Base-by-base conservation (phyloP, 2,329 filamentous ascomycete species). In the Penicillium corylophilum region DNA sequence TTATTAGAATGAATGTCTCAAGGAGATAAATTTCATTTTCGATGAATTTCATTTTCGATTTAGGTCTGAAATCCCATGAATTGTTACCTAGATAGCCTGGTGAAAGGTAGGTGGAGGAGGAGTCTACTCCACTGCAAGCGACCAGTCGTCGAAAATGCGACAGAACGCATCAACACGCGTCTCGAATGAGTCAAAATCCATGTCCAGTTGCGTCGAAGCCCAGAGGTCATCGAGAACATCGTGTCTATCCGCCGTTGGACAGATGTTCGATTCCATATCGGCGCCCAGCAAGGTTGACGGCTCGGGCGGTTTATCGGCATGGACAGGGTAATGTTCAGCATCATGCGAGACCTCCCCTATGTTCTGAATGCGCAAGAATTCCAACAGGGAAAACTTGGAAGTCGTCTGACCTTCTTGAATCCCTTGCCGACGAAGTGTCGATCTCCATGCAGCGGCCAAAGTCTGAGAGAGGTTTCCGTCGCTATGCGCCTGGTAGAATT, bases 391-490 rank as follows among this genome's bases (percentile, higher is more conserved):
- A 16, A 46, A 46, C 10, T n/a, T 36, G 5, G 44, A 46, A 4
- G 44, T 38, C 6, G 44, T 46, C 20, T 46, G 44, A 20, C 31
- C 44, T 46, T 38, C 44, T 12, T 46, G 44, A 22, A 22, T 26
- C 9, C 44, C 29, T 16, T 46, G 44, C 31, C 38, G 44, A 18
- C 29, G 29, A 12, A 46, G 44, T 15, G 18, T 35, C 13, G 31
- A 36, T 18, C 44, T 38, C 44, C 44, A 46, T n/a, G 29, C 33
- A 13, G 29, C 44, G n/a, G 44, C 38, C 29, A 46, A 31, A 5
- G 29, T 22, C 22, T 16, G 44, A 5, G 29, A 16, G 8, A 46
- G 12, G 4, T 24, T 24, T 7, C 23, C 23, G 15, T 38, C 5
- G 15, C 29, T 16, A 6, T 36, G 44, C 9, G 29, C 23, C 5